Conservation (phyloP, 768 basidiomycete genomes). For the Clavaria fumosa region DNA sequence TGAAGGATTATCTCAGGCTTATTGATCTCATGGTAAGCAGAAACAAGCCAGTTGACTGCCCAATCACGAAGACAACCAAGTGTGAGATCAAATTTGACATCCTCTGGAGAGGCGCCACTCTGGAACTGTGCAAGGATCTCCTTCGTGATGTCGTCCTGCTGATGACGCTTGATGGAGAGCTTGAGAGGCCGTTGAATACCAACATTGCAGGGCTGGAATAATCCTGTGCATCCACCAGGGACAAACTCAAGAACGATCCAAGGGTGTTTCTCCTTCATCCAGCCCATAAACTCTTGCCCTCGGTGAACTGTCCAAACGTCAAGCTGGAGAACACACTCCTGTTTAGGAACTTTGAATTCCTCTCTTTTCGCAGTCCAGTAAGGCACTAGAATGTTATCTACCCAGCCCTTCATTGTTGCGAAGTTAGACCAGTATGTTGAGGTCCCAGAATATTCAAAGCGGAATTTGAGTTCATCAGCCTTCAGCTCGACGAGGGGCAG, state of each 20-base stretch:
- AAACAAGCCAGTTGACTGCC: too few species aligned
- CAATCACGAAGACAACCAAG: too few species aligned
- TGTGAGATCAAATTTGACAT: too few species aligned
- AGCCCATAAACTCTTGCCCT: constrained; percentile 21
- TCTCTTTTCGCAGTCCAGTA: constrained; percentile 10
- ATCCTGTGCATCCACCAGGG: constrained; percentile 21
- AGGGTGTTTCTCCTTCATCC: constrained; percentile 17
- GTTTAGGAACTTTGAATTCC: constrained; percentile 9
- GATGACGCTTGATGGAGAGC: too few species aligned
- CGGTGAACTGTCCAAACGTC: constrained; percentile 26
- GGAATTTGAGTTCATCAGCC: too few species aligned
- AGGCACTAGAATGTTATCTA: constrained; percentile 14
- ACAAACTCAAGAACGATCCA: constrained; percentile 19
- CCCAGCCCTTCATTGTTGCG: constrained; percentile 11
- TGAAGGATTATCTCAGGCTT: too few species aligned
- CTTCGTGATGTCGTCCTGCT: too few species aligned
- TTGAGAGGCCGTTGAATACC: too few species aligned
- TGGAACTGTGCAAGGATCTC: too few species aligned
- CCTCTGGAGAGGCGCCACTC: too few species aligned
- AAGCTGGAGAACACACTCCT: constrained; percentile 15
- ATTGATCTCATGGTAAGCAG: too few species aligned
- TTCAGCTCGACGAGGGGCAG: constrained; percentile 9
- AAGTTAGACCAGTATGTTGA: constrained; percentile 18
- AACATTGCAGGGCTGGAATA: constrained; percentile 16
- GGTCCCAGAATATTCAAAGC: constrained; percentile 12